A percentile compares a stretch with the other conserved stretches of the same genome.
Evolutionary conservation across 306 rosid species (phyloP).

Genomic region (Malus asiatica): DNA sequence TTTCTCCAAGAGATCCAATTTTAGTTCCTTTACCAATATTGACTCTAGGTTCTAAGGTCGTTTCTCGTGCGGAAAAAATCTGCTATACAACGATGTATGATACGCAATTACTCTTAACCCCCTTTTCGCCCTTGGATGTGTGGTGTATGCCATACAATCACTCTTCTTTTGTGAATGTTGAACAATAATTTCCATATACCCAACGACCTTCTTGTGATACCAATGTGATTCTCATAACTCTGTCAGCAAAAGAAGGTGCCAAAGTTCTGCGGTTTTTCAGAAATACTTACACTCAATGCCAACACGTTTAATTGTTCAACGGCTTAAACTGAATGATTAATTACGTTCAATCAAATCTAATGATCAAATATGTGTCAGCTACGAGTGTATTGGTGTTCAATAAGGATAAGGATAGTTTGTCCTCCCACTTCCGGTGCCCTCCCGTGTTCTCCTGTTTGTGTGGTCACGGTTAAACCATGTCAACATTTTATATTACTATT

Average conservation of each 20-base stretch:
- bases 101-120: neutral
- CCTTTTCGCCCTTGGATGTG: neutral
- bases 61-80: too few species aligned
- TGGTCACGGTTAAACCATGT: too few species aligned
- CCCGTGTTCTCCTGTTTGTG: too few species aligned
- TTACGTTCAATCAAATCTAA: too few species aligned
- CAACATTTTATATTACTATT: too few species aligned
- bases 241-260: neutral
- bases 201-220: neutral
- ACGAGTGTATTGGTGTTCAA: too few species aligned
- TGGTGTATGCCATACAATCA: neutral
- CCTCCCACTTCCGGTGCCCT: too few species aligned
- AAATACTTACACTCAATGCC: too few species aligned
- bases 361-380: too few species aligned
- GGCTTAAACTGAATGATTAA: too few species aligned
- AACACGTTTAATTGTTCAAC: rapidly evolving
- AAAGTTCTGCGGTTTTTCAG: neutral
- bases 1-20: neutral
- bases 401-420: too few species aligned
- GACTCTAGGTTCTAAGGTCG: neutral
- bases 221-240: neutral
- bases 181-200: neutral
- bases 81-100: neutral
- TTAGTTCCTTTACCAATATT: neutral
- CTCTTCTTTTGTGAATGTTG: neutral